Base-by-base conservation (phyloP, 2,329 filamentous ascomycete species). In the Talaromyces verruculosus region DNA sequence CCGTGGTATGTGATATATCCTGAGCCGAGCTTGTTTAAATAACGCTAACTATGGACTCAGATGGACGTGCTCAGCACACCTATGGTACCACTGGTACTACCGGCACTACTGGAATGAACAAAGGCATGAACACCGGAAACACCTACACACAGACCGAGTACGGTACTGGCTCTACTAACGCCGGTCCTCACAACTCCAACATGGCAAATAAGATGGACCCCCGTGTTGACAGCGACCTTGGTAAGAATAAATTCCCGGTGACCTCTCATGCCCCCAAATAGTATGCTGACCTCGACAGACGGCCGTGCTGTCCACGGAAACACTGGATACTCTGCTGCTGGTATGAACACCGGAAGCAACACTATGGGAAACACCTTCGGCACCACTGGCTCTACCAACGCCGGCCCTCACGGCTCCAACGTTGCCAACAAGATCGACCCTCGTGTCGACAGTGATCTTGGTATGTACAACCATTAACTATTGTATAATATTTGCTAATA, bases 381-480 rank as follows among this genome's bases (percentile, higher is more conserved):
- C 30, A 63, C 37, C 41, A 65, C 68, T 28, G 65, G 71, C 61
- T 74, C 72, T 19, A 75, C 72, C 49, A 79, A 77, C 28, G 74
- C 73, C 25, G 78, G 78, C 6, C 78, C 78, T n/a, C 79, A 80
- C 65, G 67, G 74, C 64, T 73, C 72, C 13, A 71, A 75, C 63
- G 39, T 74, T 28, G 70, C 66, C 15, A 76, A 76, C 67, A 75
- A 76, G 68, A 33, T 72, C 3, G 75, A 77, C 53, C 70, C 71
- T 73, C 82, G 83, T 39, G 71, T 74, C 7, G 83, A 86, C 72
- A 82, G 51, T 35, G 65, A 68, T 51, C 60, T 65, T n/a, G 69
- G 67, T 41, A 65, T 67, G 55, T 41, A 47, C 25, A 51, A 25
- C 53, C 28, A 35, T 47, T n/a, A 59, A 22, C 15, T 37, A 5